phyloP scores from a whole-genome alignment of 805 yeast genomes.

The Metschnikowia cerradonensis region DNA sequence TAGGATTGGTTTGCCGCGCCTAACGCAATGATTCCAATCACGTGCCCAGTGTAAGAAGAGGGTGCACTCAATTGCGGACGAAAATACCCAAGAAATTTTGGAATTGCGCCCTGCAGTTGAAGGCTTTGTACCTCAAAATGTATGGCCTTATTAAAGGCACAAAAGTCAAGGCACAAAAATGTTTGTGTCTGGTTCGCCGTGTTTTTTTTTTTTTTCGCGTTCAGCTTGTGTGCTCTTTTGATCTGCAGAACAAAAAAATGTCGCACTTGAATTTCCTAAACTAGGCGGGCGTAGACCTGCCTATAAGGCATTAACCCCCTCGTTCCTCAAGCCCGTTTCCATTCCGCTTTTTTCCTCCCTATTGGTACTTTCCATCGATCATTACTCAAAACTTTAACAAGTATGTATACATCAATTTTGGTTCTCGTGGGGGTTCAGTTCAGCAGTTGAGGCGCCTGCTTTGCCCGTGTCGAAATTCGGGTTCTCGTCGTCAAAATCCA shows the following conservation, averaged over 20 bases:
- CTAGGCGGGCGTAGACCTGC: conserved; percentile 5
- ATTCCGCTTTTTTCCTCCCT: conserved; percentile 5
- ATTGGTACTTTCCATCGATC: conserved; percentile 6
- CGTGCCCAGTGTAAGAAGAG: neutral
- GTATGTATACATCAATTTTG: conserved; percentile 2
- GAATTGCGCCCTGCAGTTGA: neutral
- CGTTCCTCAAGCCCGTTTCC: conserved; percentile 3
- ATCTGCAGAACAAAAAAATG: conserved; percentile 5
- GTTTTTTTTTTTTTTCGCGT: conserved; percentile 1
- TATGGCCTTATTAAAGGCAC: neutral
- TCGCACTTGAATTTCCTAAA: conserved; percentile 5
- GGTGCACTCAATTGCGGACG: neutral
- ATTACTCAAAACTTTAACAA: conserved; percentile 1
- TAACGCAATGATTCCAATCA: neutral
- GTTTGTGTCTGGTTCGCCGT: neutral
- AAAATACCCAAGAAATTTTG: neutral
- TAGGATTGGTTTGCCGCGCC: conserved; percentile 2
- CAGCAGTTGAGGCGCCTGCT: neutral
- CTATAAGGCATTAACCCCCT: conserved; percentile 1
- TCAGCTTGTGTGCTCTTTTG: neutral
- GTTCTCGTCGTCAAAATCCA: neutral
- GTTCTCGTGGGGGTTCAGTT: neutral
- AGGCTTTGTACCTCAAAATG: neutral
- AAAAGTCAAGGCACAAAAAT: neutral
- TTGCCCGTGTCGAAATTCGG: neutral